phyloP scores from a whole-genome alignment of 2,329 filamentous ascomycete genomes.

The Lanzia echinophila region DNA sequence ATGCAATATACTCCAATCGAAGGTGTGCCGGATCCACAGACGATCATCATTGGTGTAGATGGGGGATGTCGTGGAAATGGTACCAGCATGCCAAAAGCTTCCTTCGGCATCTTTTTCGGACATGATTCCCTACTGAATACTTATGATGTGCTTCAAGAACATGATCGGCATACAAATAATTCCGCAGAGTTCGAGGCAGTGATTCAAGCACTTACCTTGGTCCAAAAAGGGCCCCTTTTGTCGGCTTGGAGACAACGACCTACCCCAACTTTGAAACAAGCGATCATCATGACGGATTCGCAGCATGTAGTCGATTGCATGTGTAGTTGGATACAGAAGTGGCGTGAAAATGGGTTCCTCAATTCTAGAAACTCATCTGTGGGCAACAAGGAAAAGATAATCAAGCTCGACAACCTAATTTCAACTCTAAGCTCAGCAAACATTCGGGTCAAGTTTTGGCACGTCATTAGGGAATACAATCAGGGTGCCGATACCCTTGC shows the following conservation, averaged over 20 bases:
- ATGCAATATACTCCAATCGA: too few relatives aligned
- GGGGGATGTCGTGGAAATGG: background rate
- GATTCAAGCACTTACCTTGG: background rate
- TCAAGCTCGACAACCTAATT: too few relatives aligned
- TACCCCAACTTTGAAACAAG: background rate
- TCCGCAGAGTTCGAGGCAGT: background rate
- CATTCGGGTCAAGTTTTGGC: too few relatives aligned
- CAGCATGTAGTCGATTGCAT: background rate
- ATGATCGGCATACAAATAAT: background rate
- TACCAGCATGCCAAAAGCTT: background rate
- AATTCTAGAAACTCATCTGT: too few relatives aligned
- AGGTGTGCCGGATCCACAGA: background rate
- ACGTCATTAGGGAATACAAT: too few relatives aligned
- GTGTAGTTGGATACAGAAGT: too few relatives aligned
- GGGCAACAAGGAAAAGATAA: too few relatives aligned
- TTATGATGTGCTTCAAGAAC: background rate
- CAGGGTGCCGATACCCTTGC: too few relatives aligned
- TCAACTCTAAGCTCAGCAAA: too few relatives aligned
- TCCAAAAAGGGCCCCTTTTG: background rate
- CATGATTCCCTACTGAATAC: background rate
- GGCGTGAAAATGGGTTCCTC: too few relatives aligned
- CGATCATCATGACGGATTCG: background rate
- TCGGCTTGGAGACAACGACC: background rate
- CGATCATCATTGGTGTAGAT: background rate
- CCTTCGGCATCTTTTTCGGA: background rate